Conservation (phyloP, 2,329 filamentous ascomycete species). For the Phyllosticta ampelicida region DNA sequence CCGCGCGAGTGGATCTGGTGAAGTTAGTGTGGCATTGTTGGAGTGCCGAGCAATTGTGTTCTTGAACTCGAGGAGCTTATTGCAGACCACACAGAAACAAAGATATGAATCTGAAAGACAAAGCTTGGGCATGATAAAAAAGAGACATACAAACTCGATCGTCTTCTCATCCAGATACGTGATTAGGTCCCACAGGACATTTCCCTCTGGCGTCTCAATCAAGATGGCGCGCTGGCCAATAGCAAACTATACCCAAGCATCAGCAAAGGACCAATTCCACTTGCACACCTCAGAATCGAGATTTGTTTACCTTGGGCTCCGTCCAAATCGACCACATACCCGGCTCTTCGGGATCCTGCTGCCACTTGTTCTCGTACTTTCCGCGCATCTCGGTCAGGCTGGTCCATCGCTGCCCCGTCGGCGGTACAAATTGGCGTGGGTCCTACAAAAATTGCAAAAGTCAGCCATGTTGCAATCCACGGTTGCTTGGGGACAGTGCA, state of each 20-base stretch:
- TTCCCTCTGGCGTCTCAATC: conserved; percentile 53
- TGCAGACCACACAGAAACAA: not conserved
- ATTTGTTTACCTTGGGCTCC: conserved; percentile 27
- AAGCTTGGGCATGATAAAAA: not conserved
- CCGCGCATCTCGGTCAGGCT: conserved; percentile 39
- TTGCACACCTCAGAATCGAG: too few species aligned
- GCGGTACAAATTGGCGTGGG: conserved; percentile 58
- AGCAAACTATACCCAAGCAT: conserved; percentile 39
- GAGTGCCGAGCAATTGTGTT: not conserved
- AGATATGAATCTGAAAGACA: not conserved
- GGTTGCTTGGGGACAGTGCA: too few species aligned
- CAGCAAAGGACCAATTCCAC: not conserved
- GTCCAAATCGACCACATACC: conserved; percentile 36
- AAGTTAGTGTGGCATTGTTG: not conserved
- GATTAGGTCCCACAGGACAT: conserved; percentile 72
- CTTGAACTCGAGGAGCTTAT: not conserved
- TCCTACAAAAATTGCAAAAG: conserved; percentile 26
- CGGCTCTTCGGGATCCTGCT: conserved; percentile 35
- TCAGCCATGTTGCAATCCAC: too few species aligned
- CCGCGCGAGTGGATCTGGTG: conserved; percentile 46
- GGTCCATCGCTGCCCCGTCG: conserved; percentile 54
- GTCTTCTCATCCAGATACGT: conserved; percentile 58
- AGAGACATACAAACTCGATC: conserved; percentile 29
- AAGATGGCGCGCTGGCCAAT: conserved; percentile 69
- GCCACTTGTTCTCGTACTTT: conserved; percentile 45